Evolutionary conservation across 805 yeast species (phyloP).

Genomic region (Yarrowia sp.): DNA sequence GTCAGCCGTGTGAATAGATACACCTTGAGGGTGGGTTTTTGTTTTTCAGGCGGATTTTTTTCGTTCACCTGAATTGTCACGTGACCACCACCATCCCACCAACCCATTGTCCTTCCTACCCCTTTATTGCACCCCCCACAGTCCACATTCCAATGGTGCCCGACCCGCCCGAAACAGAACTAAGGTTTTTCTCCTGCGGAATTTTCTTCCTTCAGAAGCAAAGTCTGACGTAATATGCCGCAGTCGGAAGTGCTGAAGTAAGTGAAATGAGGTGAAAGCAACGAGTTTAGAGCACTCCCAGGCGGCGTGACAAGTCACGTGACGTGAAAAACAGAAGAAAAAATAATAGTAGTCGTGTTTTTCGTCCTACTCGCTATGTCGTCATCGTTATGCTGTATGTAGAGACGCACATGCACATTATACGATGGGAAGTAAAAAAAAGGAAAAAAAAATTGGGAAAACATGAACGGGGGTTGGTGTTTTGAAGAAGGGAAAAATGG

Average conservation of each 20-base stretch:
- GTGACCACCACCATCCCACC: neutral
- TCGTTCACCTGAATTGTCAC: too few relatives aligned
- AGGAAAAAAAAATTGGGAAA: neutral
- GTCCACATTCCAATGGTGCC: neutral
- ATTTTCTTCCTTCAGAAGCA: constrained; percentile 5
- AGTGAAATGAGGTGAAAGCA: neutral
- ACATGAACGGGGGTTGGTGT: neutral
- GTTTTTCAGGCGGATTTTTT: neutral
- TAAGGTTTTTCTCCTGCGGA: neutral
- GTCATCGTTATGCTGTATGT: neutral
- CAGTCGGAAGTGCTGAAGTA: neutral
- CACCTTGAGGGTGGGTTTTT: neutral
- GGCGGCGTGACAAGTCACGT: too few relatives aligned
- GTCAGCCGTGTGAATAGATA: constrained; percentile 5
- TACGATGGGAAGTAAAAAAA: neutral
- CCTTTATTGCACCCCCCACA: too few relatives aligned
- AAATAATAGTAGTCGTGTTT: too few relatives aligned
- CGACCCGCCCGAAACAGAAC: constrained; percentile 2
- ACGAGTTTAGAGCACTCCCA: neutral
- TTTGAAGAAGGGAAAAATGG: neutral
- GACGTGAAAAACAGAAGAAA: too few relatives aligned
- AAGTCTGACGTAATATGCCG: constrained; percentile 23
- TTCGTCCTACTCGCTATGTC: too few relatives aligned
- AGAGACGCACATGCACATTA: neutral
- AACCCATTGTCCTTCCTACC: neutral